Percentiles rank a stretch among this genome's conserved stretches.
phyloP scores from a whole-genome alignment of 805 yeast species.

The Pichia occidentalis region DNA sequence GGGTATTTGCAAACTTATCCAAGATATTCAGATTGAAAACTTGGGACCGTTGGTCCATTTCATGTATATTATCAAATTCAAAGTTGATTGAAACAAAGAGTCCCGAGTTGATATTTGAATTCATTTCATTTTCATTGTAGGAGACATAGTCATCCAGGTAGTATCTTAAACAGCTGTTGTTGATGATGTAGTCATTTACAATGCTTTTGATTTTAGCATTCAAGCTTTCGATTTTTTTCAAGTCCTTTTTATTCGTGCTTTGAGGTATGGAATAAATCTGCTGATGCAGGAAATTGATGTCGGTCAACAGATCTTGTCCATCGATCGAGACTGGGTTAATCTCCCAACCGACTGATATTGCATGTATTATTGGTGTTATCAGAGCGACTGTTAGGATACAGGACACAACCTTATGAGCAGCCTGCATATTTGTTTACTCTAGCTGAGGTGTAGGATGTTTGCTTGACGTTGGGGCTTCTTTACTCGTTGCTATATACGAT shows the following conservation, averaged over 20 bases:
- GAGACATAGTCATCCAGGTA: conserved; percentile 13
- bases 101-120: neutral
- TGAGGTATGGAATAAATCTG: conserved; percentile 3
- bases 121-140: conserved; percentile 4
- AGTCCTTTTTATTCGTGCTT: neutral
- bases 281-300: conserved; percentile 8
- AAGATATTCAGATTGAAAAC: conserved; percentile 25
- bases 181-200: conserved; percentile 7
- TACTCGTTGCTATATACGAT: no score
- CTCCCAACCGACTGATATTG: conserved; percentile 6
- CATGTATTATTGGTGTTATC: no score
- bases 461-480: no score
- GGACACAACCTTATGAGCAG: no score
- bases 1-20: conserved; percentile 23
- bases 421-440: no score
- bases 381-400: no score
- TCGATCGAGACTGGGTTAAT: conserved; percentile 4
- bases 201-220: neutral
- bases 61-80: conserved; percentile 12
- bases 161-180: conserved; percentile 17
- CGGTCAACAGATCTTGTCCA: conserved; percentile 3
- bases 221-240: neutral
- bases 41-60: conserved; percentile 18
- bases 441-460: no score
- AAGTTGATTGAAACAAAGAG: conserved; percentile 21